phyloP scores from a whole-genome alignment of 495 filamentous ascomycete species.

The Evernia prunastri region DNA sequence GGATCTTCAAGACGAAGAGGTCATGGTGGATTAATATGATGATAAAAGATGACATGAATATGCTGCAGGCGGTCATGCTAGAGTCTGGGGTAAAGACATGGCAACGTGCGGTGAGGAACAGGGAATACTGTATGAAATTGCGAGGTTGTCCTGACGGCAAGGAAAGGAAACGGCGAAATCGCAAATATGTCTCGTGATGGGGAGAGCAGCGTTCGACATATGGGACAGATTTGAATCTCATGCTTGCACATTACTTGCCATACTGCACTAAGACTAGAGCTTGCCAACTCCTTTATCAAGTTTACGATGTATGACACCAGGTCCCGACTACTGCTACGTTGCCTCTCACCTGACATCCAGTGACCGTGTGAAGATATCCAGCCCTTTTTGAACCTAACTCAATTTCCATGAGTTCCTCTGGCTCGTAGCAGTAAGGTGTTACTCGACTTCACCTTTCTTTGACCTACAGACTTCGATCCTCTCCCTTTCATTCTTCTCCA shows the following conservation, averaged over 20 bases:
- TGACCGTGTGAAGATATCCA: neutral
- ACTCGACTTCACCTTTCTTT: neutral
- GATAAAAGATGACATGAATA: neutral
- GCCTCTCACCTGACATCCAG: neutral
- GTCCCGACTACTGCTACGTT: neutral
- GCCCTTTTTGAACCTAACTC: neutral
- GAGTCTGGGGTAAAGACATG: neutral
- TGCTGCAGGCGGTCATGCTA: neutral
- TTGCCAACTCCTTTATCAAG: neutral
- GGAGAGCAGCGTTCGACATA: conserved; percentile 1
- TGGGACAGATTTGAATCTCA: neutral
- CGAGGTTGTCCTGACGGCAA: neutral
- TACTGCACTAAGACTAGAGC: neutral
- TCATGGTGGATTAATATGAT: neutral
- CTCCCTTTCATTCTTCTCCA: neutral
- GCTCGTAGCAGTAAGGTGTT: neutral
- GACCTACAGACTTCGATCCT: neutral
- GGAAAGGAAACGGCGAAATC: neutral
- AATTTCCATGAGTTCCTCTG: neutral
- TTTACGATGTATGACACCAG: neutral
- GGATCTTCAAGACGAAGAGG: conserved; percentile 11
- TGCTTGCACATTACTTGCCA: neutral
- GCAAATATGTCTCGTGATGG: neutral
- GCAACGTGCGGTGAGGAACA: neutral
- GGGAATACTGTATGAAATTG: conserved; percentile 1